A percentile compares a stretch with the other conserved stretches of the same genome.
Conservation (phyloP, 106 monocot species). For the Vanilla planifolia region DNA sequence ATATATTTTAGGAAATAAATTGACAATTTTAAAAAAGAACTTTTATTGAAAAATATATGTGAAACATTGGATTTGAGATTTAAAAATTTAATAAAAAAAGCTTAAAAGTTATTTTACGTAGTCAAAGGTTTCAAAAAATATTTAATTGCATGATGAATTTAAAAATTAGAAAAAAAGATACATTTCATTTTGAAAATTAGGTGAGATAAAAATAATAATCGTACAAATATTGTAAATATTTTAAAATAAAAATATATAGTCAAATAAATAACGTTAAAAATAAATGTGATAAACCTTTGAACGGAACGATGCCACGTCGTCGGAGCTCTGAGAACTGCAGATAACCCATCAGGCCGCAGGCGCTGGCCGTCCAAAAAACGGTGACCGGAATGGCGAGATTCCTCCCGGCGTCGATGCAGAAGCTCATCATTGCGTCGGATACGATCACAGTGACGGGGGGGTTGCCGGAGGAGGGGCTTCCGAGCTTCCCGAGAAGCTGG, state of each 20-base stretch:
- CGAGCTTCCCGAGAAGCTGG: slow-evolving; percentile 1
- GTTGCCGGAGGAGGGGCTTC: not conserved
- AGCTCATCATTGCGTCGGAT: slow-evolving; percentile 24
- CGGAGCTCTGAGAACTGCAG: slow-evolving; percentile 2
- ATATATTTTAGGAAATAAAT: not conserved
- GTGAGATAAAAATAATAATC: too few species aligned
- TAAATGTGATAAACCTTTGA: too few species aligned
- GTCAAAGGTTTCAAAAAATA: not conserved
- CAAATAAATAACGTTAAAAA: not conserved
- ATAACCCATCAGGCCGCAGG: slow-evolving; percentile 20
- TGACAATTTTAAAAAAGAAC: not conserved
- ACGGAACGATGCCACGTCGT: slow-evolving; percentile 4
- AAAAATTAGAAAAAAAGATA: not conserved
- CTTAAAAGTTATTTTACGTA: not conserved
- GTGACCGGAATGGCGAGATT: slow-evolving; percentile 9
- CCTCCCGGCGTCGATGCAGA: slow-evolving; percentile 6
- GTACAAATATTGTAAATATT: too few species aligned
- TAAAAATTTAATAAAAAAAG: not conserved
- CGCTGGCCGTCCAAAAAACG: slow-evolving; percentile 15
- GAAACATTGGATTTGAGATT: not conserved
- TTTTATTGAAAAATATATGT: not conserved
- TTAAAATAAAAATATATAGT: not conserved
- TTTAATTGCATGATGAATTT: not conserved
- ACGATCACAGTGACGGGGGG: slow-evolving; percentile 16
- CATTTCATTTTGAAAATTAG: too few species aligned